A percentile compares a stretch with the other conserved stretches of the same genome.
phyloP scores from a whole-genome alignment of 2,329 filamentous ascomycete species.

The Colletotrichum sp. region DNA sequence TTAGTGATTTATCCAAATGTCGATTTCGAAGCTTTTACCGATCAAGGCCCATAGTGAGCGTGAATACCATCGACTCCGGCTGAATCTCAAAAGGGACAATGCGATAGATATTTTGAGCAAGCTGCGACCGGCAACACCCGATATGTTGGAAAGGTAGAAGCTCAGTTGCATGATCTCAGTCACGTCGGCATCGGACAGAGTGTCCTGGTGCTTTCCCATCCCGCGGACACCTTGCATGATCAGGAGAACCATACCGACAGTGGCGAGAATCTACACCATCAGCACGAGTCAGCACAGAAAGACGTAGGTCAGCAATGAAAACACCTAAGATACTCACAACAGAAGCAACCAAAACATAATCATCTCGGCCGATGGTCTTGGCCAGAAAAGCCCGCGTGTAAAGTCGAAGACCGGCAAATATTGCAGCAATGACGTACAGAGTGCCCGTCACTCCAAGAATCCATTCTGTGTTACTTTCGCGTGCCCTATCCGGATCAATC shows the following conservation, averaged over 20 bases:
- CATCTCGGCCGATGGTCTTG: not conserved
- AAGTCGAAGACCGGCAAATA: not conserved
- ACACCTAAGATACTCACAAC: not conserved
- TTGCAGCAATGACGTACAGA: not conserved
- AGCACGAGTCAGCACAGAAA: not conserved
- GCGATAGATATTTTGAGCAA: not conserved
- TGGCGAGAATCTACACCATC: not conserved
- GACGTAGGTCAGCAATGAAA: not conserved
- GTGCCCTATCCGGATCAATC: not conserved
- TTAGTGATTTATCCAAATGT: rapidly evolving
- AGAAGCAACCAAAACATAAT: not conserved
- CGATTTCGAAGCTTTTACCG: not conserved
- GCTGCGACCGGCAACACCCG: not conserved
- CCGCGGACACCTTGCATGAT: not conserved
- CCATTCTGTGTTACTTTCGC: not conserved
- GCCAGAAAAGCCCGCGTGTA: not conserved
- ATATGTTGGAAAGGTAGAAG: not conserved
- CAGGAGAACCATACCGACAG: not conserved
- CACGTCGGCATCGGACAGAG: not conserved
- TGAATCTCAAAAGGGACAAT: not conserved
- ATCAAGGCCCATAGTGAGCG: not conserved
- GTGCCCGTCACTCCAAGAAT: not conserved
- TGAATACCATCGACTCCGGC: not conserved
- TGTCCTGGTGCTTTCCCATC: not conserved
- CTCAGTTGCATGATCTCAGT: not conserved